phyloP scores from a whole-genome alignment of 345 rosid species.

The Pugionium dolabratum region DNA sequence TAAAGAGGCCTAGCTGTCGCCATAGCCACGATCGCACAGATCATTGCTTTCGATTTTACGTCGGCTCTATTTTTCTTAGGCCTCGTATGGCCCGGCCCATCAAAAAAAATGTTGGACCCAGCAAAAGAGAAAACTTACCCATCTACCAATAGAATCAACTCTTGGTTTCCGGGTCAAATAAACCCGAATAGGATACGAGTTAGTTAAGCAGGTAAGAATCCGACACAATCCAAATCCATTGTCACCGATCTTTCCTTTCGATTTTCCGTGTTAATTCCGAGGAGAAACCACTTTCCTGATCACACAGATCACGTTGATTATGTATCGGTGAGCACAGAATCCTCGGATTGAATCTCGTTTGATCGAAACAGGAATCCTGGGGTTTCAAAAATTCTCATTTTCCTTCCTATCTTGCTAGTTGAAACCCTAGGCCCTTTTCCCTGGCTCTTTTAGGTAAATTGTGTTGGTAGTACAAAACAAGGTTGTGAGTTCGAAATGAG shows the following conservation, averaged over 20 bases:
- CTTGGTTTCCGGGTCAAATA: not conserved
- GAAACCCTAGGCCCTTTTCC: slow-evolving; percentile 12
- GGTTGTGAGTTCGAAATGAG: slow-evolving; percentile 32
- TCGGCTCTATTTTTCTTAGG: not conserved
- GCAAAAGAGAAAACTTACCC: no score
- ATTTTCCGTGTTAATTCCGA: not conserved
- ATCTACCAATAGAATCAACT: no score
- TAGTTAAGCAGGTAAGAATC: slow-evolving; percentile 12
- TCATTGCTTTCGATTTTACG: no score
- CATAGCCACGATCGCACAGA: slow-evolving; percentile 1
- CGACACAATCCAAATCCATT: not conserved
- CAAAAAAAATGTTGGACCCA: not conserved
- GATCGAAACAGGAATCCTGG: slow-evolving; percentile 10
- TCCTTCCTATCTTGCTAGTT: not conserved
- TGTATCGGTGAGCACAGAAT: slow-evolving; percentile 9
- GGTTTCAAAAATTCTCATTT: slow-evolving; percentile 20
- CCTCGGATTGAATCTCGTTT: slow-evolving; percentile 7
- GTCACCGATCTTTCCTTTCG: slow-evolving; percentile 5
- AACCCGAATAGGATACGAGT: not conserved
- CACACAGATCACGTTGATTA: slow-evolving; percentile 12
- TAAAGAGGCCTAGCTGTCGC: no score
- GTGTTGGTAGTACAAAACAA: not conserved
- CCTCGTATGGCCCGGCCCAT: slow-evolving; percentile 4
- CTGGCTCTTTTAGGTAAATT: not conserved
- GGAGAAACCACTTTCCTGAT: not conserved